These are phyloP conservation scores for Tolypocladium tundrense DNA, from an alignment of 2,329 filamentous ascomycete species.

Conservation along the genomic window DNA sequence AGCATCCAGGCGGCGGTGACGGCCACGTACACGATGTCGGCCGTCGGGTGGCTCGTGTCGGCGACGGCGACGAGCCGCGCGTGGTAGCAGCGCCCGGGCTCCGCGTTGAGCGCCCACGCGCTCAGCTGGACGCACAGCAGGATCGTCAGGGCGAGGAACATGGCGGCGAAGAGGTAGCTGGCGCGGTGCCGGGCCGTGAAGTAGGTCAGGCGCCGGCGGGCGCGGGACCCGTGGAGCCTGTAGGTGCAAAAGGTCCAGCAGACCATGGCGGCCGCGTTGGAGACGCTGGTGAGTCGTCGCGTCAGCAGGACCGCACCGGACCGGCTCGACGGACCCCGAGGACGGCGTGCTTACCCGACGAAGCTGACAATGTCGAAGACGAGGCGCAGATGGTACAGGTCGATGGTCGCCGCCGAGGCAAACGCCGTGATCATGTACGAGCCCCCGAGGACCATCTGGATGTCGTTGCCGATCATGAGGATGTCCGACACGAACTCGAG, in stretches of 20 bases:
- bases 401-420: constrained; percentile 12
- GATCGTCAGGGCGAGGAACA: background rate
- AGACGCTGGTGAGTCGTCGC: background rate
- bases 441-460: constrained; percentile 20
- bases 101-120: background rate
- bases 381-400: constrained; percentile 20
- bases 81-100: background rate
- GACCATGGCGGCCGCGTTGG: background rate
- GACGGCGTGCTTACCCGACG: background rate
- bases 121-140: background rate
- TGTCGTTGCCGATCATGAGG: constrained; percentile 22
- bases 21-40: background rate
- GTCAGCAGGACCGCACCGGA: too few species aligned
- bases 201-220: background rate
- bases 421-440: constrained; percentile 20
- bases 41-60: background rate
- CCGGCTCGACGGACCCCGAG: too few species aligned
- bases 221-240: background rate
- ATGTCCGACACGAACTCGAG: constrained; percentile 20
- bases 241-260: background rate
- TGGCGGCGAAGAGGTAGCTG: background rate
- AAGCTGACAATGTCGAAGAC: constrained; percentile 8
- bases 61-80: background rate
- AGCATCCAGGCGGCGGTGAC: background rate
- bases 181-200: background rate